Percentiles rank a stretch among this genome's conserved stretches.
Conservation (phyloP, 2,329 filamentous ascomycete species). For the Paracamarosporium sp. region DNA sequence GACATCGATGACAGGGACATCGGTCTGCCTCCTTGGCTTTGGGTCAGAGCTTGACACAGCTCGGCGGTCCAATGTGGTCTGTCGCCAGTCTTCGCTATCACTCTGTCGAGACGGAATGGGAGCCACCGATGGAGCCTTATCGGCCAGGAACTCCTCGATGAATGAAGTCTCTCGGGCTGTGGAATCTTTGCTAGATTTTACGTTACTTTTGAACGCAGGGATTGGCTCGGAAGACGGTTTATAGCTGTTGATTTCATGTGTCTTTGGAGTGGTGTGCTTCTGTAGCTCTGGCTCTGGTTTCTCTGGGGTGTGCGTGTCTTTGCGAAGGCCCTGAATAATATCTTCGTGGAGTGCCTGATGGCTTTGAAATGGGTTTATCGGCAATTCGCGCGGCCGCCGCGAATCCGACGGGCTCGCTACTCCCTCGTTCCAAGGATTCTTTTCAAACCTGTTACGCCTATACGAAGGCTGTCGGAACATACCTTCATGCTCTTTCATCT, state of each 20-base stretch:
- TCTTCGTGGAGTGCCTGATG: background rate
- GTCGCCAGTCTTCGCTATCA: conserved; percentile 26
- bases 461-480: conserved; percentile 23
- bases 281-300: background rate
- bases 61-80: conserved; percentile 28
- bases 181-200: conserved; percentile 8
- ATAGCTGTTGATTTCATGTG: background rate
- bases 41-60: background rate
- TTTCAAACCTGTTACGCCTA: conserved; percentile 22
- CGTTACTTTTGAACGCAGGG: background rate
- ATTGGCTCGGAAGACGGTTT: background rate
- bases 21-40: conserved; percentile 1
- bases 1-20: conserved; percentile 7
- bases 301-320: background rate
- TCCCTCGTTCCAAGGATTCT: conserved; percentile 21
- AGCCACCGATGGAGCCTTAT: conserved; percentile 6
- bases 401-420: conserved; percentile 42
- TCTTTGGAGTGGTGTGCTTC: background rate
- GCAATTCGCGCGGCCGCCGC: conserved; percentile 25
- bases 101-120: background rate
- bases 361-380: background rate
- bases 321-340: background rate
- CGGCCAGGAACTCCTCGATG: conserved; percentile 31
- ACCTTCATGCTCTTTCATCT: conserved; percentile 8
- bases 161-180: conserved; percentile 24